Conservation (phyloP, 192 early-diverging fungal species). For the Linnemannia hyalina region DNA sequence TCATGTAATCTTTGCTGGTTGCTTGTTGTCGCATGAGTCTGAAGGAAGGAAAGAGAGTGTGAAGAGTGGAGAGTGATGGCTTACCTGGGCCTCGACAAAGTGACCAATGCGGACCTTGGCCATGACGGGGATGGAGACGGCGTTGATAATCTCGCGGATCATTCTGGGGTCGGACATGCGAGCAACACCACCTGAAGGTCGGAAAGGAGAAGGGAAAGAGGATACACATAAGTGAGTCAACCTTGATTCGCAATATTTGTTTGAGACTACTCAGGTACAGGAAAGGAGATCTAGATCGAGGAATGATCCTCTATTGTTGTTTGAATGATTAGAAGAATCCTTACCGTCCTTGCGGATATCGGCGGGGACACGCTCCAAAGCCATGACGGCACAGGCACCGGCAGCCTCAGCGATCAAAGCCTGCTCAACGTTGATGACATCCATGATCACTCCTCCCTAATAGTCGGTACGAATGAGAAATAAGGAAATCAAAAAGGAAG, state of each 20-base stretch:
- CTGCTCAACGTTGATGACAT: constrained; percentile 97
- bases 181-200: constrained; percentile 82
- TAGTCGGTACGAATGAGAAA: background rate
- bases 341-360: constrained; percentile 96
- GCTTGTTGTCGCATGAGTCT: background rate
- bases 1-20: background rate
- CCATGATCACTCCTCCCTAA: constrained; percentile 99
- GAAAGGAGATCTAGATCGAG: constrained; percentile 10
- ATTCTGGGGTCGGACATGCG: constrained; percentile 99
- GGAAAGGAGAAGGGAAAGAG: background rate
- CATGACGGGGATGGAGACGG: constrained; percentile 99
- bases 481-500: background rate
- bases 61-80: background rate
- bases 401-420: constrained; percentile 97
- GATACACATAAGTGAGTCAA: background rate
- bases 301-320: background rate
- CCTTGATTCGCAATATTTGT: background rate
- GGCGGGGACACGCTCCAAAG: constrained; percentile 96
- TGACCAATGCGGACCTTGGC: constrained; percentile 99
- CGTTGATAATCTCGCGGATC: constrained; percentile 95
- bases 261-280: background rate
- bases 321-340: background rate
- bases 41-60: background rate
- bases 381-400: constrained; percentile 98
- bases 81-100: constrained; percentile 95